Conservation (phyloP, 352 stramenopile species). For the Phytophthora syringae region DNA sequence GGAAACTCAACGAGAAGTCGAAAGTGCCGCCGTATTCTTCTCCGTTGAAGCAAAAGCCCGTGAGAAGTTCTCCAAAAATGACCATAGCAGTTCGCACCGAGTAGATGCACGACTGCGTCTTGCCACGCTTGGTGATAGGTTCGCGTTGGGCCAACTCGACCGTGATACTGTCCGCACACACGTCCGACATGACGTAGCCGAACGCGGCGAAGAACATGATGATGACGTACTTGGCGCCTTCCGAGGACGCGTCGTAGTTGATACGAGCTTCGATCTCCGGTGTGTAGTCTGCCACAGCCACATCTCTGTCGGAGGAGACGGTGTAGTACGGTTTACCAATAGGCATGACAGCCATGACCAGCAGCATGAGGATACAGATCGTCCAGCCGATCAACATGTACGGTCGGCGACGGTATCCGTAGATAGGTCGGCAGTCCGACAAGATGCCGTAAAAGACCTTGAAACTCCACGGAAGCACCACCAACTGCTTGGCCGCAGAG, state of each 20-base stretch:
- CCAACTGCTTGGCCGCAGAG: slow-evolving; percentile 43
- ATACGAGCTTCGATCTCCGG: slow-evolving; percentile 32
- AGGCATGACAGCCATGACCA: slow-evolving; percentile 47
- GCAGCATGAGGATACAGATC: slow-evolving; percentile 49
- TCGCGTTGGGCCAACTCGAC: slow-evolving; percentile 60
- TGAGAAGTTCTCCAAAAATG: slow-evolving; percentile 43
- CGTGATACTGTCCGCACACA: slow-evolving; percentile 47
- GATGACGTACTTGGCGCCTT: slow-evolving; percentile 38
- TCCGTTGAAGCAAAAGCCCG: slow-evolving; percentile 60
- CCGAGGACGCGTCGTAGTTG: slow-evolving; percentile 41
- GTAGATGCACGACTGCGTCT: slow-evolving; percentile 57
- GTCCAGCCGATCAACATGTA: slow-evolving; percentile 66
- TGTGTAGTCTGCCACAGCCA: slow-evolving; percentile 28
- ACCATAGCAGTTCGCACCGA: slow-evolving; percentile 40
- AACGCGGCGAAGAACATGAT: slow-evolving; percentile 32
- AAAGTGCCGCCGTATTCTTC: slow-evolving; percentile 31
- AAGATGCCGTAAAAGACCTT: slow-evolving; percentile 40
- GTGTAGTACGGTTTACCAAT: slow-evolving; percentile 61
- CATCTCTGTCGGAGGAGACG: slow-evolving; percentile 17
- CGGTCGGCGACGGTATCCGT: slow-evolving; percentile 58
- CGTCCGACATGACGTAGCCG: slow-evolving; percentile 34
- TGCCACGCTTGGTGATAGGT: slow-evolving; percentile 48
- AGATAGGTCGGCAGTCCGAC: slow-evolving; percentile 46
- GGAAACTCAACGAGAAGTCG: slow-evolving; percentile 28
- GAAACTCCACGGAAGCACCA: slow-evolving; percentile 61